Base-by-base conservation (phyloP, 768 basidiomycete genomes). In the Cytidiella melzeri region DNA sequence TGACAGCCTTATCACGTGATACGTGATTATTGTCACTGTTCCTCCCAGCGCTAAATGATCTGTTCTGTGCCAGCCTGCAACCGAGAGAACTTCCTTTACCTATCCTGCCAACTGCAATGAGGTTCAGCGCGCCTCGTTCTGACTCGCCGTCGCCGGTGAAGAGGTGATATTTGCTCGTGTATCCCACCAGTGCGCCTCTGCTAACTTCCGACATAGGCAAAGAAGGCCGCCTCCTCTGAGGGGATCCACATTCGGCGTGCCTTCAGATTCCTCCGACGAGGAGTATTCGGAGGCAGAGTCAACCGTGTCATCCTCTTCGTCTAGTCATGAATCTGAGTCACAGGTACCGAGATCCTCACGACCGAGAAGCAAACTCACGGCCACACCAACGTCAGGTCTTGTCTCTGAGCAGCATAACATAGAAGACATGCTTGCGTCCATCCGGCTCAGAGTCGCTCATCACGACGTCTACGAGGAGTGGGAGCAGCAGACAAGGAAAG, bases 121-220 rank as follows among this genome's bases (percentile, higher is more conserved):
- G 75, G 41, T 81, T 79, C 59, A 68, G 74, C 56, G 71, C 73
- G 37, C 79, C 77, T 19, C 71, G 77, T 52, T 76, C 77, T 3
- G 59, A 66, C 1, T 76, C 79, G 4, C 71, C 75, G 9, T 77
- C 76, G 0, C 77, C 76, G 24, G 71, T 64, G 9, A 64, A 70
- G 57, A 66, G 67, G 72, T 75, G 43, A 49, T 51, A 42, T 21
- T 20, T 27, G 24, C 34, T 45, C 46, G n/a, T 15, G n/a, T 44
- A 19, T 24, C 12, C 23, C 12, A 28, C n/a, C 12, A 23, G 25
- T 28, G 48, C 39, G 37, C 50, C 20, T 24, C 24, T 38, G 1
- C 6, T 61, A 57, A 26, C 56, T 60, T 51, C 49, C 50, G n/a
- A 20, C 27, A 41, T 28, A 36, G 44, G 9, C 13, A 28, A 6